A percentile compares a stretch with the other conserved stretches of the same genome.
Evolutionary conservation across 345 rosid species (phyloP).

Genomic region (Arabidopsis suecica): DNA sequence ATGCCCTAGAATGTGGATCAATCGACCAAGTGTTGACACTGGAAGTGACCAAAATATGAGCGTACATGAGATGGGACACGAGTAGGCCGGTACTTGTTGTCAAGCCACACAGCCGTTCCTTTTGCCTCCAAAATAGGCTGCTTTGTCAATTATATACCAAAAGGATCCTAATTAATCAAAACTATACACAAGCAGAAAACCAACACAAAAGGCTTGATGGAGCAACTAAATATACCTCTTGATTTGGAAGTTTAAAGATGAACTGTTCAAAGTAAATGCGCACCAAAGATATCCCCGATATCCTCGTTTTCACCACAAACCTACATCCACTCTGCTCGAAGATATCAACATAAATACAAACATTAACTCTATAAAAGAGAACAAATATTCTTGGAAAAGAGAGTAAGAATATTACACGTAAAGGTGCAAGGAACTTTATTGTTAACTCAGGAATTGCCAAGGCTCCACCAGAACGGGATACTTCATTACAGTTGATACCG

Average conservation of each 20-base stretch:
- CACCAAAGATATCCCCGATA: slow-evolving; percentile 63
- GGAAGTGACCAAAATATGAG: slow-evolving; percentile 55
- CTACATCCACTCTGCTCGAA: slow-evolving; percentile 66
- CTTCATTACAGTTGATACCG: slow-evolving; percentile 64
- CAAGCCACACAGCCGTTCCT: slow-evolving; percentile 77
- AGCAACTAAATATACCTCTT: slow-evolving; percentile 49
- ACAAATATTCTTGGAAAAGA: neutral
- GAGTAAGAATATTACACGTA: slow-evolving; percentile 50
- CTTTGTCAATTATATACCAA: neutral
- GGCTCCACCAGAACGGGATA: slow-evolving; percentile 66
- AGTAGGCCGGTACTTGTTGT: slow-evolving; percentile 67
- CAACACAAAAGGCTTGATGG: neutral
- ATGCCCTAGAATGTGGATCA: slow-evolving; percentile 1
- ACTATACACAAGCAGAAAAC: neutral
- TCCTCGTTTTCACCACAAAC: slow-evolving; percentile 67
- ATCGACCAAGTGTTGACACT: slow-evolving; percentile 47
- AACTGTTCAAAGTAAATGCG: slow-evolving; percentile 74
- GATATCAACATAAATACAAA: slow-evolving; percentile 6
- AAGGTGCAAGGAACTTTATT: slow-evolving; percentile 70
- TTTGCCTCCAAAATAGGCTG: slow-evolving; percentile 80
- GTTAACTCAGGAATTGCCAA: slow-evolving; percentile 69
- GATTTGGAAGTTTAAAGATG: slow-evolving; percentile 69
- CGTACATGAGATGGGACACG: slow-evolving; percentile 68
- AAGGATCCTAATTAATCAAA: neutral
- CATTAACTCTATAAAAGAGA: neutral